phyloP scores from a whole-genome alignment of 1,284 basidiomycete genomes.

The Trichosporon sp. region DNA sequence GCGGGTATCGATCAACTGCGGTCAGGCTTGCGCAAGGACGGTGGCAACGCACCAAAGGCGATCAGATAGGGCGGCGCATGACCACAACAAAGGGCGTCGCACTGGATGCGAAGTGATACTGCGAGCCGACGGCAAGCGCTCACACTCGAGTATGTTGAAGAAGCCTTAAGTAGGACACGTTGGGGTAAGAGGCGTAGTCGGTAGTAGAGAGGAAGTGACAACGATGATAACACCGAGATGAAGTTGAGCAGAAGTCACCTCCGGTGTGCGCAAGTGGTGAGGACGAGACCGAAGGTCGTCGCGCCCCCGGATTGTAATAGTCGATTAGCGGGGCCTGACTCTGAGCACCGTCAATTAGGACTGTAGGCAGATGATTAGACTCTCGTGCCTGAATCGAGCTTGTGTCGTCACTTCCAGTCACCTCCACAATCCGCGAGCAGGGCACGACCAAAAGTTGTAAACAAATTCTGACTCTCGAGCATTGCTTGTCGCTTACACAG shows the following conservation, averaged over 20 bases:
- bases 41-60: not conserved
- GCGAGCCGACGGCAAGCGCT: not conserved
- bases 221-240: not conserved
- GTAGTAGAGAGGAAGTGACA: not conserved
- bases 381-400: not conserved
- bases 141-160: not conserved
- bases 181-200: not conserved
- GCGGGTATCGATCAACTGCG: not conserved
- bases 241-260: not conserved
- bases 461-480: not conserved
- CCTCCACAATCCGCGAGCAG: not conserved
- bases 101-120: not conserved
- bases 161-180: not conserved
- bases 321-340: not conserved
- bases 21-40: not conserved
- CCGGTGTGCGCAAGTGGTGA: not conserved
- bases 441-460: not conserved
- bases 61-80: not conserved
- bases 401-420: not conserved
- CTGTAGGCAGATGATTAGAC: too few species aligned
- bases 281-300: not conserved
- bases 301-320: not conserved
- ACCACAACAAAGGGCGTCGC: not conserved
- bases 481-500: not conserved
- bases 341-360: not conserved